Base-by-base conservation (phyloP, 2,329 filamentous ascomycete genomes). In the Mycosphaerella sp. region DNA sequence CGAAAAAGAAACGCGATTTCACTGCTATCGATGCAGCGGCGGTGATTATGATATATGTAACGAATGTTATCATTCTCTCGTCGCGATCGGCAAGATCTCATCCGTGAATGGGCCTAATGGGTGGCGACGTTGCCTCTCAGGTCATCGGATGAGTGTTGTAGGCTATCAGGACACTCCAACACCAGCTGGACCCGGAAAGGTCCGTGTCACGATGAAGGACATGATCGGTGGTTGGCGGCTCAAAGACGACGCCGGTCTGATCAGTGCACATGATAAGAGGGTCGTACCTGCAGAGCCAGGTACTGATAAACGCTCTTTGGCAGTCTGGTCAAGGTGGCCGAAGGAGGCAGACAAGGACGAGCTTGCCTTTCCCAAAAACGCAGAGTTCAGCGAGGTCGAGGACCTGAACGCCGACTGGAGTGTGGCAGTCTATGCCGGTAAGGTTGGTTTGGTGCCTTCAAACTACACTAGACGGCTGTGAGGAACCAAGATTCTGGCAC, bases 361-460 rank as follows among this genome's bases (percentile, higher is more conserved):
- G 72, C 72, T 97, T 40, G 71, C 84, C 58, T 96, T 97, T 63
- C 92, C 92, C 0, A 84, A 83, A 48, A 84, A 87, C 8, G 90
- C 91, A 0, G 87, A 93, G 70, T 80, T 97, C 11, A 78, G 79
- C 6, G 92, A 97, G 73, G 82, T 86, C 38, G 86, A 92, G 68
- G 87, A 93, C 69, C 82, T 95, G 45, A 95, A 95, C 68, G 87
- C 85, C 14, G 90, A 95, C 69, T 97, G 91, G 91, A 90, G 80
- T 65, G 86, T 85, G 73, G 92, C 92, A 0, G 83, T 83, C 29
- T 96, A 95, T 75, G 90, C 89, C 73, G 90, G 89, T 0, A 75
- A 73, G 23, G 84, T 82, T 62, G 91, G 89, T 0, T 64, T 96
- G 60, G 95, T 96, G 67, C 91, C 91, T 4, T 84, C 84, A 6